Base-by-base conservation (phyloP, 768 basidiomycete species). In the Kockovaella imperatae region DNA sequence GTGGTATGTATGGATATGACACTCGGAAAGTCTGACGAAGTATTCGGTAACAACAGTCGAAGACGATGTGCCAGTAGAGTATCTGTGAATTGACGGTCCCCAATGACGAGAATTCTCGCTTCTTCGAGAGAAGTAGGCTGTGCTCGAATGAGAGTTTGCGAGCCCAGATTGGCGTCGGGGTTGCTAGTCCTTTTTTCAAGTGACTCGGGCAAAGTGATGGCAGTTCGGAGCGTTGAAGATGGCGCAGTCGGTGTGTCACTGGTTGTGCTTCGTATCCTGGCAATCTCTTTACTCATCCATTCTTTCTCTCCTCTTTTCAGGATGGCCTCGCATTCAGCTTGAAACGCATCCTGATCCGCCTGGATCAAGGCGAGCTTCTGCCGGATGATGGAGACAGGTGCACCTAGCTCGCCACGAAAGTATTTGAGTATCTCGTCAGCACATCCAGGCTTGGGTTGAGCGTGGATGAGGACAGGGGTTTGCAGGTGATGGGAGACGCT, bases 81-180 rank as follows among this genome's bases (percentile, higher is more conserved):
- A 67, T 99, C 93, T 0, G 93, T 99, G 60, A 95, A 84, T 43
- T 96, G 72, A 10, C 93, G 79, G 73, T 99, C 93, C 0, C 93
- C 93, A 11, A 99, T 82, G 31, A 96, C 72, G 47, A 96, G 73
- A 35, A 95, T 83, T 79, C 60, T 45, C 25, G 68, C 49, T 10
- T 46, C 42, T n/a, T 54, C 52, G 29, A 56, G 55, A 15, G 52
- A 17, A n/a, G 15, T 40, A 40, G 38, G 38, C 20, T 8, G 20
- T 10, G 2, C 52, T 24, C n/a, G 56, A 20, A 4, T 44, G 35
- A 23, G 53, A 50, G 24, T 3, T 20, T 11, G 11, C 45, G 35
- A 6, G 18, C 25, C 17, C 11, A 20, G 23, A 13, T 7, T 39
- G 18, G 17, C 34, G 3, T 35, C 32, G 18, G 21, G 3, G 4